Conservation (phyloP, 1,139 yeast species). For the Debaryomyces robertsiae region DNA sequence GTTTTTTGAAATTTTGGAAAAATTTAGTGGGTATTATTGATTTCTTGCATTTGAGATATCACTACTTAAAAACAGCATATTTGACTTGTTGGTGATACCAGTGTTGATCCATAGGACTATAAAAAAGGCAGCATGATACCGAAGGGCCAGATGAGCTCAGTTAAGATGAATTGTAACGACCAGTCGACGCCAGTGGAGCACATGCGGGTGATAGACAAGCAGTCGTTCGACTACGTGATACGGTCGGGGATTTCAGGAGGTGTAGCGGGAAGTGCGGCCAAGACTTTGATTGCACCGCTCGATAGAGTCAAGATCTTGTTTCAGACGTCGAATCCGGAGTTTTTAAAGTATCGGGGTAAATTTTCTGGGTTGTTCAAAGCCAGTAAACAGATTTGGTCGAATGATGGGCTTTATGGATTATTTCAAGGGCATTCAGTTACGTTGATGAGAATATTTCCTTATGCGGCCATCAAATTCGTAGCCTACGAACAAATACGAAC, state of each 20-base stretch:
- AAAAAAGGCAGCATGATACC: slow-evolving; percentile 7
- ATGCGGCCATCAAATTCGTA: slow-evolving; percentile 97
- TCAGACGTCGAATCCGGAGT: slow-evolving; percentile 94
- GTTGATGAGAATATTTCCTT: slow-evolving; percentile 86
- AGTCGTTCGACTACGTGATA: slow-evolving; percentile 73
- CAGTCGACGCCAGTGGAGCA: slow-evolving; percentile 30
- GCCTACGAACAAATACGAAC: slow-evolving; percentile 92
- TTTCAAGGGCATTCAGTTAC: slow-evolving; percentile 97
- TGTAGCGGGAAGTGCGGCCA: slow-evolving; percentile 92
- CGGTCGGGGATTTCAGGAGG: slow-evolving; percentile 95
- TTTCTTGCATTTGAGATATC: too few species aligned
- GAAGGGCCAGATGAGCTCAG: slow-evolving; percentile 5
- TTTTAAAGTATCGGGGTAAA: slow-evolving; percentile 76
- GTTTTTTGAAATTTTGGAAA: too few species aligned
- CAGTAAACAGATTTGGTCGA: slow-evolving; percentile 60
- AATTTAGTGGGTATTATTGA: too few species aligned
- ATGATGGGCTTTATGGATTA: slow-evolving; percentile 80
- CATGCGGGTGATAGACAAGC: slow-evolving; percentile 49
- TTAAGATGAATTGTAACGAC: slow-evolving; percentile 23
- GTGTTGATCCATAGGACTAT: too few species aligned
- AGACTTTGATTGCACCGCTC: slow-evolving; percentile 91
- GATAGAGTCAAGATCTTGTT: slow-evolving; percentile 93
- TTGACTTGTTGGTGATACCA: too few species aligned
- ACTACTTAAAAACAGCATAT: too few species aligned
- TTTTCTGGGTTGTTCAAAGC: slow-evolving; percentile 77